Conservation (phyloP, 2,329 filamentous ascomycete genomes). For the Ceratocystis alfenasii region DNA sequence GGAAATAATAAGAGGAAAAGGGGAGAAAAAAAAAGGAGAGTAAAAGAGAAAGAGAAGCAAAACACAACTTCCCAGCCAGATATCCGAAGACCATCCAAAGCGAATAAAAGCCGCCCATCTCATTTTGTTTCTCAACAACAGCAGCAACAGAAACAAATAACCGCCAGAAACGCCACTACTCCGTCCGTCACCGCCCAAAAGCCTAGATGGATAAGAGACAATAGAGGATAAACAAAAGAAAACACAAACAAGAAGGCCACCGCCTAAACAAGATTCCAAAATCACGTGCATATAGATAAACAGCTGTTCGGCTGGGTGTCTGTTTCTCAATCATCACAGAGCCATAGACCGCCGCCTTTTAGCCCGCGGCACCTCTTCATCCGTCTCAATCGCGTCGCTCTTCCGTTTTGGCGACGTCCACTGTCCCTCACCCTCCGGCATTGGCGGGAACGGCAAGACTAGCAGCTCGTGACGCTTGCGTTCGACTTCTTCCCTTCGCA, state of each 20-base stretch:
- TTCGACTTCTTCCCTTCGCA: slow-evolving; percentile 5
- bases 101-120: neutral
- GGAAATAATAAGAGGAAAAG: neutral
- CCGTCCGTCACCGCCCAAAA: neutral
- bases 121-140: neutral
- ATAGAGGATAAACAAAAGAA: neutral
- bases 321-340: neutral
- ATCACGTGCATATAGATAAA: no score
- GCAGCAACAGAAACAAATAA: neutral
- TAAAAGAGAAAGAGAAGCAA: neutral
- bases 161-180: neutral
- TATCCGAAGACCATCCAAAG: neutral
- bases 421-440: slow-evolving; percentile 26
- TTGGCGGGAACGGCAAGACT: slow-evolving; percentile 36
- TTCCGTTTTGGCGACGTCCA: neutral
- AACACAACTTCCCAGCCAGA: neutral
- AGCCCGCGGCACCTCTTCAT: slow-evolving; percentile 6
- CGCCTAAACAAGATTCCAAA: neutral
- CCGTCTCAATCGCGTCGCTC: neutral
- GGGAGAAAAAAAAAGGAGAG: neutral
- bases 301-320: no score
- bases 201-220: no score
- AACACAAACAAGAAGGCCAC: neutral
- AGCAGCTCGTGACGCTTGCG: slow-evolving; percentile 11
- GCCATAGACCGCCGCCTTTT: slow-evolving; percentile 13